Base-by-base conservation (phyloP, 805 yeast species). In the Hanseniaspora valbyensis region DNA sequence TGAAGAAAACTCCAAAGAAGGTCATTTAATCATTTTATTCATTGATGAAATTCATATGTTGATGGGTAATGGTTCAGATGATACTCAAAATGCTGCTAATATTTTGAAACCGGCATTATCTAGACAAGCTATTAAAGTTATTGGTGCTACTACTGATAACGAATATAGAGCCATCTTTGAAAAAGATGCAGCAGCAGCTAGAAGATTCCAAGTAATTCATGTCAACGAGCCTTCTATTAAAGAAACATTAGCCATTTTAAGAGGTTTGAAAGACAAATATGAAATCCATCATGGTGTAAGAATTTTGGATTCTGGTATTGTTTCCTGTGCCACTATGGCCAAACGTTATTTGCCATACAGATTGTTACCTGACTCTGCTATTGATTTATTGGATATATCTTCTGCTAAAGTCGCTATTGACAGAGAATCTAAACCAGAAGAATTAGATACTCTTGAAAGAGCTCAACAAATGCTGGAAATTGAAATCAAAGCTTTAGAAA, bases 1-100 rank as follows among this genome's bases (percentile, higher is more conserved):
- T 60, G 95, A 87, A 66, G 83, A 87, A 58, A 81, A 95, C 1
- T 42, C 49, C 18, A 48, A 48, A 12, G 53, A 50, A 44, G 80
- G 81, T 59, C 83, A 78, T 44, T 75, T 88, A 77, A 87, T 92
- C 57, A 80, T 92, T 56, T 74, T 92, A 53, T 92, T 92, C 71
- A 85, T 92, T 60, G 98, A 92, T 69, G 98, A 92, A 69, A 92
- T 92, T 64, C 98, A 92, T 69, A 92, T 92, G 96, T 77, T 92
- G 58, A 92, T 92, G 98, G 98, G 98, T 59, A 95, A 92, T 64
- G 98, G 98, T 64, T 92, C 89, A 69, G 80, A 84, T 55, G 98
- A 92, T 66, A 42, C 51, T 9, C 51, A 48, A 34, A 48, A 48
- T 18, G 95, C 95, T 39, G 98, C 98, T 37, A 92, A 92, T 67